phyloP scores from a whole-genome alignment of 140 eudicot genomes.

The Eryngium alpinum region DNA sequence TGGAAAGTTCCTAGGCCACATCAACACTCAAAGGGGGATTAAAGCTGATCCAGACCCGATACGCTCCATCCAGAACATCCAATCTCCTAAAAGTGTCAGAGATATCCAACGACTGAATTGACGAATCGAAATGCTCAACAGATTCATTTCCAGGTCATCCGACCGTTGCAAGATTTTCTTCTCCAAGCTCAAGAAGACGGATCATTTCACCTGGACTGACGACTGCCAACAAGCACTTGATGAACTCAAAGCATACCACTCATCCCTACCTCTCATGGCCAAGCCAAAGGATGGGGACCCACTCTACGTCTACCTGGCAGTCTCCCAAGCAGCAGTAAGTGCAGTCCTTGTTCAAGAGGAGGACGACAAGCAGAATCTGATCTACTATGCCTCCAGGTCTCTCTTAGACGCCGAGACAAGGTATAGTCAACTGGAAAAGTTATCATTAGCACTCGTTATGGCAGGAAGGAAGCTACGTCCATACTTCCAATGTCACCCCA shows the following conservation, averaged over 20 bases:
- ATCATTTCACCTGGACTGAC: too few relatives aligned
- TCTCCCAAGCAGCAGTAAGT: neutral
- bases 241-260: too few relatives aligned
- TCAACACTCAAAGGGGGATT: neutral
- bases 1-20: neutral
- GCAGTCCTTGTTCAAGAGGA: neutral
- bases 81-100: neutral
- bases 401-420: neutral
- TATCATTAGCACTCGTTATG: neutral
- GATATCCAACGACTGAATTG: neutral
- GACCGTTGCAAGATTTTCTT: too few relatives aligned
- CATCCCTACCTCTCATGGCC: neutral
- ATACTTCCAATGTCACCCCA: neutral
- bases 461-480: neutral
- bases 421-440: neutral
- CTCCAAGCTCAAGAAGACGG: too few relatives aligned
- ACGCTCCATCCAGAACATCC: neutral
- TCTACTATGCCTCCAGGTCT: neutral
- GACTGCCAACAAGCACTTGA: too few relatives aligned
- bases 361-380: neutral
- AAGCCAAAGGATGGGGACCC: neutral
- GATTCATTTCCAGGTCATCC: neutral
- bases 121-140: neutral
- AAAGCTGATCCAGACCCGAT: neutral
- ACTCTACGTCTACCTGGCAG: neutral